Percentiles rank a stretch among this genome's conserved stretches.
Evolutionary conservation across 495 filamentous ascomycete genomes (phyloP).

Genomic region (Cladorrhinum samala): DNA sequence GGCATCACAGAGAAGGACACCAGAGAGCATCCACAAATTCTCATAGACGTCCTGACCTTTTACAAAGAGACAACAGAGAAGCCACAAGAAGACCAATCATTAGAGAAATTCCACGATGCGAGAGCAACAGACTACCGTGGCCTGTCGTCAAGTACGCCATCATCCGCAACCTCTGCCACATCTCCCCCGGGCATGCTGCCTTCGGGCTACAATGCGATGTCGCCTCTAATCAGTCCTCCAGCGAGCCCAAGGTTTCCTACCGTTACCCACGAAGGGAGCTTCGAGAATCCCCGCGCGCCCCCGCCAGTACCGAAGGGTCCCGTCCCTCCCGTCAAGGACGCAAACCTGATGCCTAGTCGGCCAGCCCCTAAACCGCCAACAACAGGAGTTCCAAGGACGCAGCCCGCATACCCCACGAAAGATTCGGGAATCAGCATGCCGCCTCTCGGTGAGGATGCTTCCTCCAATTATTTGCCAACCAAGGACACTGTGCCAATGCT

Average conservation of each 20-base stretch:
- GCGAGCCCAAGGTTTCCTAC: conserved; percentile 88
- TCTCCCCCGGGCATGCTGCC: conserved; percentile 42
- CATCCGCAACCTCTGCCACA: conserved; percentile 29
- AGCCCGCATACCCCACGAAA: conserved; percentile 42
- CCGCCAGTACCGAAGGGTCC: conserved; percentile 72
- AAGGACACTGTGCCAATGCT: conserved; percentile 46
- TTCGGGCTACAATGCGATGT: conserved; percentile 47
- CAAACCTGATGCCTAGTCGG: conserved; percentile 54
- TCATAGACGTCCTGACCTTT: conserved; percentile 91
- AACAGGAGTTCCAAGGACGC: conserved; percentile 38
- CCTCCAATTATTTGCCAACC: conserved; percentile 40
- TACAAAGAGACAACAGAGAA: conserved; percentile 88
- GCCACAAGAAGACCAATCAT: conserved; percentile 74
- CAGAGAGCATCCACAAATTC: conserved; percentile 88
- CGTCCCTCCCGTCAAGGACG: conserved; percentile 41
- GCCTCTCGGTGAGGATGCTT: conserved; percentile 47
- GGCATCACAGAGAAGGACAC: conserved; percentile 95
- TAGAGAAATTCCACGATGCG: conserved; percentile 93
- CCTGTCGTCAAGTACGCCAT: conserved; percentile 31
- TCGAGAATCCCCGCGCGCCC: conserved; percentile 91
- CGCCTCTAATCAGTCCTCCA: conserved; percentile 71
- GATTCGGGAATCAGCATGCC: conserved; percentile 50
- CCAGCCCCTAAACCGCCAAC: conserved; percentile 63
- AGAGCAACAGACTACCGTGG: conserved; percentile 52
- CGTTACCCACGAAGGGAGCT: conserved; percentile 80